A percentile compares a stretch with the other conserved stretches of the same genome.
These are phyloP conservation scores for Aspergillus oerlinghausenensis DNA, from an alignment of 2,329 filamentous ascomycete species.

Conservation along the genomic window DNA sequence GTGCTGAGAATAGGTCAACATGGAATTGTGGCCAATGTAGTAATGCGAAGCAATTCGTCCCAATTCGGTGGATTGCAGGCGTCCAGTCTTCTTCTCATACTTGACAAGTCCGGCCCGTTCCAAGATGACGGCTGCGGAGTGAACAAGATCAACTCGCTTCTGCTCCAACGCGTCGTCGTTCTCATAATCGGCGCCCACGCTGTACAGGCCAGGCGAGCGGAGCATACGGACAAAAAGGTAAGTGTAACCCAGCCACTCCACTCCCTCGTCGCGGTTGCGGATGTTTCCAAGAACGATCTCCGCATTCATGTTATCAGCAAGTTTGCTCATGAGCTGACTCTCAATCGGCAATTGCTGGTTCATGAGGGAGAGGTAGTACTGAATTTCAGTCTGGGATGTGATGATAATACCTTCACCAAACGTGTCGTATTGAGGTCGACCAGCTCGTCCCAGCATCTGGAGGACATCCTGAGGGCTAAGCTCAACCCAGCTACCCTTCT, in stretches of 20 bases:
- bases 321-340: slow-evolving; percentile 86
- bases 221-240: slow-evolving; percentile 98
- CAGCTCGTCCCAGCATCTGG: slow-evolving; percentile 97
- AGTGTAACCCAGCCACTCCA: slow-evolving; percentile 98
- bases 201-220: slow-evolving; percentile 88
- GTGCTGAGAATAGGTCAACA: slow-evolving; percentile 94
- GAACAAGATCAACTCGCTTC: slow-evolving; percentile 93
- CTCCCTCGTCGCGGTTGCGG: slow-evolving; percentile 84
- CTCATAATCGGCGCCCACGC: slow-evolving; percentile 92
- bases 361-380: slow-evolving; percentile 93
- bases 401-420: slow-evolving; percentile 99
- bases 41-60: slow-evolving; percentile 96
- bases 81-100: slow-evolving; percentile 90
- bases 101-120: slow-evolving; percentile 87
- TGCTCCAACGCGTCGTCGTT: slow-evolving; percentile 89
- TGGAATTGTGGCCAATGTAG: slow-evolving; percentile 94
- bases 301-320: slow-evolving; percentile 94
- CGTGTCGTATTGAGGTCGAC: slow-evolving; percentile 92
- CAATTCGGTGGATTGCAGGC: slow-evolving; percentile 84
- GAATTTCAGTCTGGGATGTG: slow-evolving; percentile 88
- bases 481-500: slow-evolving; percentile 98
- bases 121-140: slow-evolving; percentile 82
- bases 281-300: slow-evolving; percentile 94
- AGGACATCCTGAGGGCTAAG: slow-evolving; percentile 94
- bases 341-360: slow-evolving; percentile 98